These are phyloP conservation scores for Lachancea lanzarotensis DNA, from an alignment of 805 yeast species.

Conservation along the genomic window DNA sequence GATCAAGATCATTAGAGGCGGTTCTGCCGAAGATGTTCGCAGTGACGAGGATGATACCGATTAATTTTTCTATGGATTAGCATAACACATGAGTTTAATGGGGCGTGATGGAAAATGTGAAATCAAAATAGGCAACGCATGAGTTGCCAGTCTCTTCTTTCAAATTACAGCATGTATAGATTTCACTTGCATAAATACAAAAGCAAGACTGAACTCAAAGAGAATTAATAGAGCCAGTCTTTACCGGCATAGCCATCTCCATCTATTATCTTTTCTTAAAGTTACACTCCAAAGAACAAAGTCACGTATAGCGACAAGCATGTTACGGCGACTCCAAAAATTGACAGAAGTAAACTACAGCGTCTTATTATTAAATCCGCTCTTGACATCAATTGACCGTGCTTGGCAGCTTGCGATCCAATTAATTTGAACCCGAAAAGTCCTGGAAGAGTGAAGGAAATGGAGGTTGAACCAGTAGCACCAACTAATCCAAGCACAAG, in stretches of 20 bases:
- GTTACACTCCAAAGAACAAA: slow-evolving; percentile 10
- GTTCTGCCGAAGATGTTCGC: slow-evolving; percentile 78
- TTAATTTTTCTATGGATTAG: neutral
- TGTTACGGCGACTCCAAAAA: slow-evolving; percentile 72
- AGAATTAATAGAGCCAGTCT: neutral
- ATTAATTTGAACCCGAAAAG: slow-evolving; percentile 72
- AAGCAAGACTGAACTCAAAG: neutral
- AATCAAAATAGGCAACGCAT: neutral
- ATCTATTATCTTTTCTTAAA: neutral
- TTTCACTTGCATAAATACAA: slow-evolving; percentile 2
- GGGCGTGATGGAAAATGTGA: neutral
- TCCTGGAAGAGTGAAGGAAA: slow-evolving; percentile 87
- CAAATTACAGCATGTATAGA: neutral
- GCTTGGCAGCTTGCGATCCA: slow-evolving; percentile 31
- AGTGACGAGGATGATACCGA: slow-evolving; percentile 65
- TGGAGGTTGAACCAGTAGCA: slow-evolving; percentile 87
- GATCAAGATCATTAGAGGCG: slow-evolving; percentile 52
- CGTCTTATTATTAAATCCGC: slow-evolving; percentile 31
- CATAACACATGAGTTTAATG: neutral
- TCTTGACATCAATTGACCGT: slow-evolving; percentile 27
- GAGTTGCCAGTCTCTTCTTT: too few relatives aligned
- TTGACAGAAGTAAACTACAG: slow-evolving; percentile 47
- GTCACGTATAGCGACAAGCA: slow-evolving; percentile 50
- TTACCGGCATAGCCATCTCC: neutral
- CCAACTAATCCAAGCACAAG: slow-evolving; percentile 83